Evolutionary conservation across 202 grass and related monocot genomes (phyloP).

Genomic region (Panicum hallii): DNA sequence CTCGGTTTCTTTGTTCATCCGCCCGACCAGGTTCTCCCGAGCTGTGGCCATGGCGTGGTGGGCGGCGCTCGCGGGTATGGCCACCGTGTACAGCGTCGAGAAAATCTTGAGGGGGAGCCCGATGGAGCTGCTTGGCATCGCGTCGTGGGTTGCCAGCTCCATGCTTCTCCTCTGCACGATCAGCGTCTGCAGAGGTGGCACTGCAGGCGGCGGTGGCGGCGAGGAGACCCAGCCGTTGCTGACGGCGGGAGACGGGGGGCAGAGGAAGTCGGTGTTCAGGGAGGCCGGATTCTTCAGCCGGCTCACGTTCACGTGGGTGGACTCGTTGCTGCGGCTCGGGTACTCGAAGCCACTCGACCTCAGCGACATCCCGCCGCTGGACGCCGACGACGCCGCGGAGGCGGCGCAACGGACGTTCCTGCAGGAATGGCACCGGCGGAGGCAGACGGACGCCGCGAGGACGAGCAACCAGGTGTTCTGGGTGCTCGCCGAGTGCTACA

Average conservation of each 20-base stretch:
- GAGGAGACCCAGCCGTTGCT: slow-evolving; percentile 51
- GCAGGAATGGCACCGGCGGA: slow-evolving; percentile 45
- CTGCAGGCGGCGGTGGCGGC: too few species aligned
- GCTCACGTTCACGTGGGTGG: slow-evolving; percentile 76
- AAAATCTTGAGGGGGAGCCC: slow-evolving; percentile 22
- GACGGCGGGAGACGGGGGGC: neutral
- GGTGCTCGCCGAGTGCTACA: slow-evolving; percentile 67
- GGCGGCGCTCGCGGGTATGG: slow-evolving; percentile 50
- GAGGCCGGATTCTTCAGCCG: slow-evolving; percentile 56
- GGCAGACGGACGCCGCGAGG: neutral
- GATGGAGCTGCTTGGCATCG: slow-evolving; percentile 52
- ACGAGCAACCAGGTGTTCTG: slow-evolving; percentile 55
- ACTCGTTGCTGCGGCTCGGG: slow-evolving; percentile 66
- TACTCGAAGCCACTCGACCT: slow-evolving; percentile 69
- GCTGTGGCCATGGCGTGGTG: slow-evolving; percentile 59
- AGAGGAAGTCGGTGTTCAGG: slow-evolving; percentile 24
- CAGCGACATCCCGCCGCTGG: slow-evolving; percentile 63
- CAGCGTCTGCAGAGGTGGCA: slow-evolving; percentile 11
- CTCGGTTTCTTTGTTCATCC: slow-evolving; percentile 56
- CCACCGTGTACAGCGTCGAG: slow-evolving; percentile 56
- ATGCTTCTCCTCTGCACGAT: slow-evolving; percentile 58
- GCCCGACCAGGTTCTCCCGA: slow-evolving; percentile 48
- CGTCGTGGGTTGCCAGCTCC: slow-evolving; percentile 54
- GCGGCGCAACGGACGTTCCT: slow-evolving; percentile 61
- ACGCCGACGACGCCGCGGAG: slow-evolving; percentile 62